These are phyloP conservation scores for Aureobasidium zeae DNA, from an alignment of 2,329 filamentous ascomycete species.

Conservation along the genomic window DNA sequence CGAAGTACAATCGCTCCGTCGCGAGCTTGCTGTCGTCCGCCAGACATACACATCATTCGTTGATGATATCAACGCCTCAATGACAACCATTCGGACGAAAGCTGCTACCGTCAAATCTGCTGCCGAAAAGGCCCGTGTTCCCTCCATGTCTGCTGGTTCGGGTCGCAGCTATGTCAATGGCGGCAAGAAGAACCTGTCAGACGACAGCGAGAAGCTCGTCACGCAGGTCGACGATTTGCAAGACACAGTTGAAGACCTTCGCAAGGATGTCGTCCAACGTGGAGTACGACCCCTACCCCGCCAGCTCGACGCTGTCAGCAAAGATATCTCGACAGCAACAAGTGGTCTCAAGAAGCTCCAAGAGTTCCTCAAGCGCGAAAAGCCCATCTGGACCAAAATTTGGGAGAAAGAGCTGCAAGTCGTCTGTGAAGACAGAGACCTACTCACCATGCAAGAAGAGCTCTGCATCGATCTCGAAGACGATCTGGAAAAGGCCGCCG, in stretches of 20 bases:
- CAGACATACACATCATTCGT: conserved; percentile 92
- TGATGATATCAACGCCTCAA: conserved; percentile 77
- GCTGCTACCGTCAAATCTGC: conserved; percentile 70
- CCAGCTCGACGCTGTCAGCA: conserved; percentile 79
- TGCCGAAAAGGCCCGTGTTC: conserved; percentile 61
- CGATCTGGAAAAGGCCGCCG: conserved; percentile 86
- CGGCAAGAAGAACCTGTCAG: conserved; percentile 77
- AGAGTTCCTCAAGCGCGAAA: conserved; percentile 82
- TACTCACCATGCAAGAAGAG: conserved; percentile 93
- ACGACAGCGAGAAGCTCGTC: conserved; percentile 84
- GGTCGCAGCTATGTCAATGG: conserved; percentile 76
- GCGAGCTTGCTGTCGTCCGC: conserved; percentile 81
- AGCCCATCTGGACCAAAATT: conserved; percentile 96
- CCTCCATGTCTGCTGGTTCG: conserved; percentile 63
- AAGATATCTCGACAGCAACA: conserved; percentile 72
- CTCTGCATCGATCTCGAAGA: conserved; percentile 85
- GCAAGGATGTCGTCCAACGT: conserved; percentile 89
- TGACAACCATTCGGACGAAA: conserved; percentile 73
- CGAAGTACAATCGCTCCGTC: conserved; percentile 72
- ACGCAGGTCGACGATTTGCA: conserved; percentile 93
- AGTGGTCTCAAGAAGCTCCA: conserved; percentile 91
- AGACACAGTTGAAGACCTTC: conserved; percentile 89
- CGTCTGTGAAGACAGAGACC: conserved; percentile 89
- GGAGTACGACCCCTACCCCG: conserved; percentile 85
- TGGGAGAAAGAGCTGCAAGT: conserved; percentile 97